phyloP scores from a whole-genome alignment of 441 rosid genomes.

The Pelargonium hybrid region DNA sequence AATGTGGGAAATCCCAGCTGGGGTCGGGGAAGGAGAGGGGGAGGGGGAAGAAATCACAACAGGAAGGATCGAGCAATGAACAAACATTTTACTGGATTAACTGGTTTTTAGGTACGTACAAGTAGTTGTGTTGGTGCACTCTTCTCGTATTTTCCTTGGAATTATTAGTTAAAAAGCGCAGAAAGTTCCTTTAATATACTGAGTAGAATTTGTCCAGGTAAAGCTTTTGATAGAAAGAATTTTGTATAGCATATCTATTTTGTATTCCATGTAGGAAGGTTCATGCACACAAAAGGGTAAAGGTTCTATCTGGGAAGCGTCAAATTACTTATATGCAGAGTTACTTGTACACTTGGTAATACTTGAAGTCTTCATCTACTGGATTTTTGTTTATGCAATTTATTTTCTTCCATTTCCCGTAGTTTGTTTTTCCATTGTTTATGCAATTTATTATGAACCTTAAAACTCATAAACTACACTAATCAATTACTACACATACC shows the following conservation, averaged over 20 bases:
- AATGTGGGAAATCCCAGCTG: constrained; percentile 26
- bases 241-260: not conserved
- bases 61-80: constrained; percentile 67
- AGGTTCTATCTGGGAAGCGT: too few relatives aligned
- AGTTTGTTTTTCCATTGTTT: too few relatives aligned
- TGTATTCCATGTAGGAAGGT: too few relatives aligned
- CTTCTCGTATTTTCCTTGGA: not conserved
- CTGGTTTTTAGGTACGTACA: constrained; percentile 32
- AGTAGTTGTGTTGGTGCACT: not conserved
- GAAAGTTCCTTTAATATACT: not conserved
- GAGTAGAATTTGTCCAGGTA: not conserved
- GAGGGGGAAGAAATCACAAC: constrained; percentile 54
- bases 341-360: too few relatives aligned
- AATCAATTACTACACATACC: too few relatives aligned
- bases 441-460: too few relatives aligned
- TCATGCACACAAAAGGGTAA: too few relatives aligned
- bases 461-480: too few relatives aligned
- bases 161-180: not conserved
- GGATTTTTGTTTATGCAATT: too few relatives aligned
- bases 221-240: not conserved
- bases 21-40: constrained; percentile 51
- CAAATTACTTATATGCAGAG: too few relatives aligned
- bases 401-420: too few relatives aligned
- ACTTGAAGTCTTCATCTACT: too few relatives aligned
- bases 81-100: constrained; percentile 64